Percentiles rank a stretch among this genome's conserved stretches.
These are phyloP conservation scores for Beauveria sp. DNA, from an alignment of 2,329 filamentous ascomycete species.

Conservation along the genomic window DNA sequence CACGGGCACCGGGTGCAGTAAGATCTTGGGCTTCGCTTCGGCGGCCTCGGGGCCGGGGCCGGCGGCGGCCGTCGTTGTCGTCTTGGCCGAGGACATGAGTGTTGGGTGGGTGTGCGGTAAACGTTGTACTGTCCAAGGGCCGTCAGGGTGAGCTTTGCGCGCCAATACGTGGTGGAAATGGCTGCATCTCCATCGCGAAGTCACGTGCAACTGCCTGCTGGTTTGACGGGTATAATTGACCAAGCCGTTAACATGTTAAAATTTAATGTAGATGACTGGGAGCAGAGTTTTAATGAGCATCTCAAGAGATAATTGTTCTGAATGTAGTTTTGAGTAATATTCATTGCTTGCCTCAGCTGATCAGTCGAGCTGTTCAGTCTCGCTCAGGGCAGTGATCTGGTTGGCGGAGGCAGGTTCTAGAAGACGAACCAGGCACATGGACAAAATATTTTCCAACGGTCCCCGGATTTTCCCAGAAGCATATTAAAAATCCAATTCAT, in stretches of 20 bases:
- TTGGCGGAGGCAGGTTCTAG: not conserved
- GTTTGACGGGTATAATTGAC: not conserved
- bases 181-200: constrained; percentile 6
- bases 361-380: not conserved
- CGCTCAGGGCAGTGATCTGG: not conserved
- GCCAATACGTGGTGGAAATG: not conserved
- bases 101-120: not conserved
- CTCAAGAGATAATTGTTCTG: not conserved
- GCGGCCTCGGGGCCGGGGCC: not conserved
- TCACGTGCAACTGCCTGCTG: constrained; percentile 1
- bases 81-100: constrained; percentile 3
- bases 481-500: not conserved
- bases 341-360: not conserved
- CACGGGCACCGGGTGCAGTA: constrained; percentile 30
- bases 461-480: not conserved
- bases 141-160: not conserved
- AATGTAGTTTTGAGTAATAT: not conserved
- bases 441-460: too few relatives aligned
- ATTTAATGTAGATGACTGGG: not conserved
- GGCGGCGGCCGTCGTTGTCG: constrained; percentile 12
- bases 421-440: not conserved
- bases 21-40: constrained; percentile 21
- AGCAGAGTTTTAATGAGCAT: not conserved
- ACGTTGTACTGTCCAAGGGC: too few relatives aligned
- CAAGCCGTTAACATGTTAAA: not conserved